Base-by-base conservation (phyloP, 2,329 filamentous ascomycete genomes). In the Ophiostoma ips region DNA sequence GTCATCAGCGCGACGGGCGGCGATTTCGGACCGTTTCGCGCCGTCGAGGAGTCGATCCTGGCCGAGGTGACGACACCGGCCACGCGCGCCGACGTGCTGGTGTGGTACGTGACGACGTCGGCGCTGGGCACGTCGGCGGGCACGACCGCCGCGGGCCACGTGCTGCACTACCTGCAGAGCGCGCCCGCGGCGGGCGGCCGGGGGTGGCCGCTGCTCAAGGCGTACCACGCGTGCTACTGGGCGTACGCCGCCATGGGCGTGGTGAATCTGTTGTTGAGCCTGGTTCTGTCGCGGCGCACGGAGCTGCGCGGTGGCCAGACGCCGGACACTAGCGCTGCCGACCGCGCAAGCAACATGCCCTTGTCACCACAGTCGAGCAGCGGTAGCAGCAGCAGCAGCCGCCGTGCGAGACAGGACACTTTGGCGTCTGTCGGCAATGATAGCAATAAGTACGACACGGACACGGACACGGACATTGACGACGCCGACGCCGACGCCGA, bases 21-120 rank as follows among this genome's bases (percentile, higher is more conserved):
- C 15, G 81, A 84, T 55, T 81, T 83, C 58, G 81, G 80, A 0
- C 80, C 81, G 0, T 84, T 84, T 56, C 68, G 79, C 35, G 77
- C 77, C 3, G 76, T 84, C 31, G 81, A 84, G 59, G 79, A 84
- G 66, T 78, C 74, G 0, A 77, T 75, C 33, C 60, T 83, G 8
- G 75, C 77, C 5, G 76, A 82, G 58, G 66, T 83, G 41, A 81
- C 77, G 0, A 69, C 64, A 0, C 68, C 72, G 0, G 62, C 68
- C 30, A 73, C 71, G 1, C 66, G 80, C 44, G 67, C 76, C 13
- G 78, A 83, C 61, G 77, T 84, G n/a, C 66, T 83, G 52, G 71
- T 75, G 9, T 84, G 80, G 80, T 81, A 84, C 57, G 72, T 81
- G 37, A 77, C 73, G 15, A 68, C 66, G 2, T 72, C 75, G 0